A percentile compares a stretch with the other conserved stretches of the same genome.
phyloP scores from a whole-genome alignment of 768 basidiomycete species.

The Leccinum boreale region DNA sequence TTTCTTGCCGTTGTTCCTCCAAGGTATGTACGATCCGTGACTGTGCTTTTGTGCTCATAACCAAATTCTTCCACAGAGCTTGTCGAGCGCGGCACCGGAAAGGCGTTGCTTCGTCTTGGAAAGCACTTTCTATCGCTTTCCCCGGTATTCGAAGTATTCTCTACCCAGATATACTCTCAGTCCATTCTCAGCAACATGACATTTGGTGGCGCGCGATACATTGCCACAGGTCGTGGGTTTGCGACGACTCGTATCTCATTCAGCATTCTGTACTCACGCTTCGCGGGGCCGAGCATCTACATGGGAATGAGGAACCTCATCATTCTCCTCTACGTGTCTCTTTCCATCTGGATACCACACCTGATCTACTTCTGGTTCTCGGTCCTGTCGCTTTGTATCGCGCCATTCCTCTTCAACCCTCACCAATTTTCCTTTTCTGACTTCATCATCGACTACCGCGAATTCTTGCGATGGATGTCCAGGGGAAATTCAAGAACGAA shows the following conservation, averaged over 20 bases:
- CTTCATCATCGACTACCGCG: slow-evolving; percentile 98
- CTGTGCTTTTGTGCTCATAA: not conserved
- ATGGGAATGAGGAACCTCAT: slow-evolving; percentile 95
- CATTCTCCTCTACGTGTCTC: slow-evolving; percentile 84
- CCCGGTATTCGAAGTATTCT: slow-evolving; percentile 98
- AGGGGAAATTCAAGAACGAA: slow-evolving; percentile 96
- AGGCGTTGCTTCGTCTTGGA: slow-evolving; percentile 87
- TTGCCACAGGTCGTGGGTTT: slow-evolving; percentile 98
- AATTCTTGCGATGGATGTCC: slow-evolving; percentile 99
- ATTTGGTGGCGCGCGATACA: slow-evolving; percentile 98
- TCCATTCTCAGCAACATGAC: slow-evolving; percentile 95
- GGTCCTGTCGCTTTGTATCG: slow-evolving; percentile 89
- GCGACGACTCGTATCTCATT: slow-evolving; percentile 96
- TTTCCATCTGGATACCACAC: slow-evolving; percentile 91
- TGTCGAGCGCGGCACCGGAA: slow-evolving; percentile 93
- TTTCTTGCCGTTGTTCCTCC: slow-evolving; percentile 93
- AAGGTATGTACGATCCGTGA: slow-evolving; percentile 55
- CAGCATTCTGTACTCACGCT: slow-evolving; percentile 95
- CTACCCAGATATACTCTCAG: slow-evolving; percentile 97
- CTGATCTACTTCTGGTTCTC: slow-evolving; percentile 99
- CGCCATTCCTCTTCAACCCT: slow-evolving; percentile 99
- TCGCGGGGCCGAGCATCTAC: slow-evolving; percentile 99
- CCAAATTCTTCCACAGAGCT: slow-evolving; percentile 55
- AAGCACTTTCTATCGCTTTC: slow-evolving; percentile 98
- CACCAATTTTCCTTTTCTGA: slow-evolving; percentile 98